These are phyloP conservation scores for Acmispon strigosus DNA, from an alignment of 306 rosid species.

Conservation along the genomic window DNA sequence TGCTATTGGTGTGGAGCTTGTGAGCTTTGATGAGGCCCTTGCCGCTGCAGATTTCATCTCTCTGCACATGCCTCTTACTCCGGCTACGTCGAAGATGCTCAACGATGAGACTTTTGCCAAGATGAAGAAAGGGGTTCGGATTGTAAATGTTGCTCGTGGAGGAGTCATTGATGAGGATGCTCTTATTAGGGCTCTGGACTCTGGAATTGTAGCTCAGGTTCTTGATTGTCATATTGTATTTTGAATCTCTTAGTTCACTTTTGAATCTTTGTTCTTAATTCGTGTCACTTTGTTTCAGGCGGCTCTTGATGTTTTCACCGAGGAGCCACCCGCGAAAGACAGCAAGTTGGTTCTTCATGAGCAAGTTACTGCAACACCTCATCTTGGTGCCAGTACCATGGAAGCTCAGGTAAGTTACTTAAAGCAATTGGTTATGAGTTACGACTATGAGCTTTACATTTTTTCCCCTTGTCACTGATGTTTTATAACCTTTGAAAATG, in stretches of 20 bases:
- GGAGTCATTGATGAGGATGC: slow-evolving; percentile 99
- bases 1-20: slow-evolving; percentile 94
- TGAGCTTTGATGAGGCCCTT: slow-evolving; percentile 85
- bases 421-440: background rate
- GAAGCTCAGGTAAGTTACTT: slow-evolving; percentile 78
- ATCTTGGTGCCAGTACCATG: slow-evolving; percentile 95
- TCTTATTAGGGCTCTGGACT: slow-evolving; percentile 77
- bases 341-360: slow-evolving; percentile 74
- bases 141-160: slow-evolving; percentile 95
- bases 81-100: slow-evolving; percentile 76
- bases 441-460: background rate
- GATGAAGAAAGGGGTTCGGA: slow-evolving; percentile 94
- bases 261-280: background rate
- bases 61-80: slow-evolving; percentile 94
- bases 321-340: slow-evolving; percentile 75
- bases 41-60: slow-evolving; percentile 90
- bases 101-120: slow-evolving; percentile 88
- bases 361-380: slow-evolving; percentile 93
- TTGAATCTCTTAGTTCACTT: background rate
- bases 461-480: background rate
- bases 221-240: background rate
- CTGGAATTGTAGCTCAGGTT: slow-evolving; percentile 96
- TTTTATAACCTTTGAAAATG: slow-evolving; percentile 15
- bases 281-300: slow-evolving; percentile 50
- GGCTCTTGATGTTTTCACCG: slow-evolving; percentile 91